Percentiles rank a stretch among this genome's conserved stretches.
Conservation (phyloP, 805 yeast species). For the Nakazawaea siamensis region DNA sequence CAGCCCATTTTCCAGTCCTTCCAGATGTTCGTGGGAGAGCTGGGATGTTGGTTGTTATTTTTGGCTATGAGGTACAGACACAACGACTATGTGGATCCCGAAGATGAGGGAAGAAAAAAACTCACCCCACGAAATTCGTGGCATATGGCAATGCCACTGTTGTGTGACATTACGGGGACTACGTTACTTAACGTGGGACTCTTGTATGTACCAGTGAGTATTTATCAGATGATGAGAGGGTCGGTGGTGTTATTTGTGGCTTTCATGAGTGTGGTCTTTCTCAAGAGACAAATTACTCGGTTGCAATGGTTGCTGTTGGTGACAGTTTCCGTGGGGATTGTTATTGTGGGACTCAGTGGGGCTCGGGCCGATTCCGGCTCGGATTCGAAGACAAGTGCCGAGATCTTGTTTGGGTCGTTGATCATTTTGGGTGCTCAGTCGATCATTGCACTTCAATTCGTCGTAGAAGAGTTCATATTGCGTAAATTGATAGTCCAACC, state of each 20-base stretch:
- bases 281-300: conserved; percentile 44
- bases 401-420: conserved; percentile 45
- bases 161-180: conserved; percentile 66
- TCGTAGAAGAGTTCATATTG: conserved; percentile 65
- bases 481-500: conserved; percentile 45
- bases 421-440: conserved; percentile 54
- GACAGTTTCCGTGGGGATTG: conserved; percentile 63
- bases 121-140: conserved; percentile 20
- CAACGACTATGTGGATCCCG: neutral
- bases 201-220: conserved; percentile 66
- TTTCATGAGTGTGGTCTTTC: conserved; percentile 53
- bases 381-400: neutral
- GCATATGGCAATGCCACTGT: conserved; percentile 50
- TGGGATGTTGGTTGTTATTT: conserved; percentile 23
- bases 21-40: conserved; percentile 77
- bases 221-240: conserved; percentile 84
- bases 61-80: neutral
- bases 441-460: conserved; percentile 73
- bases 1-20: conserved; percentile 75
- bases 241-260: conserved; percentile 73
- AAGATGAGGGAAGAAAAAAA: neutral
- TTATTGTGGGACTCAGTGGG: conserved; percentile 68
- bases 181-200: conserved; percentile 73
- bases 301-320: conserved; percentile 62
- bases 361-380: conserved; percentile 19